These are phyloP conservation scores for Hexamita inflata DNA, from an alignment of 208 protist species.

Conservation along the genomic window DNA sequence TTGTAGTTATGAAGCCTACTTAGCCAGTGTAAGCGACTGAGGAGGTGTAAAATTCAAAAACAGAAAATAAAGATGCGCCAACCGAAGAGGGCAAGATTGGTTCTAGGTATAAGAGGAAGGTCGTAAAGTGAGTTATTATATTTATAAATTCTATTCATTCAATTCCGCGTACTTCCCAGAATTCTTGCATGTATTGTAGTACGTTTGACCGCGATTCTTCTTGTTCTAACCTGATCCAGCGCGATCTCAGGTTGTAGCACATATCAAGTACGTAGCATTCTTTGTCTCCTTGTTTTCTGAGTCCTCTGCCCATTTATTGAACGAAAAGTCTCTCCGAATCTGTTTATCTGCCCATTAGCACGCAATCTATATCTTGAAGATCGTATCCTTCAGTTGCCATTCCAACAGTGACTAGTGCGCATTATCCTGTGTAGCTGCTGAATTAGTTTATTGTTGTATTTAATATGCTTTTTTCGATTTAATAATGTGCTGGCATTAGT, in stretches of 20 bases:
- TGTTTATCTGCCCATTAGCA: not conserved
- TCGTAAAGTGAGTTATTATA: too few species aligned
- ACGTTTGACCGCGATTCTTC: too few species aligned
- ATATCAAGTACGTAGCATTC: slow-evolving; percentile 5
- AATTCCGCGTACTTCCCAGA: too few species aligned
- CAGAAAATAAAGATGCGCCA: too few species aligned
- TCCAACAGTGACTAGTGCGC: not conserved
- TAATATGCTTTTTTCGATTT: not conserved
- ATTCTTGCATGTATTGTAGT: too few species aligned
- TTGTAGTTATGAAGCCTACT: too few species aligned
- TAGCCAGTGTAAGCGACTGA: too few species aligned
- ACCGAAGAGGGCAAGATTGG: too few species aligned
- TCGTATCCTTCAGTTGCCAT: slow-evolving; percentile 28
- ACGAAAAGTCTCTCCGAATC: slow-evolving; percentile 15
- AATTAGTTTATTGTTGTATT: not conserved
- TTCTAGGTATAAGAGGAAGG: too few species aligned
- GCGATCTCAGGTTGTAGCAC: not conserved
- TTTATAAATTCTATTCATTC: too few species aligned
- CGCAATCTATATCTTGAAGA: not conserved
- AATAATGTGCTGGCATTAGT: not conserved
- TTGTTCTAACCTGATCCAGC: not conserved
- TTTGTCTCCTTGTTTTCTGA: not conserved
- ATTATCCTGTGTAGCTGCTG: not conserved
- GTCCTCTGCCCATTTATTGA: slow-evolving; percentile 14
- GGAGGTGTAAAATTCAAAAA: too few species aligned